Evolutionary conservation across 768 basidiomycete genomes (phyloP), one percentile per base, ranked within the genome.

Genomic region (Boletus huronensis): DNA sequence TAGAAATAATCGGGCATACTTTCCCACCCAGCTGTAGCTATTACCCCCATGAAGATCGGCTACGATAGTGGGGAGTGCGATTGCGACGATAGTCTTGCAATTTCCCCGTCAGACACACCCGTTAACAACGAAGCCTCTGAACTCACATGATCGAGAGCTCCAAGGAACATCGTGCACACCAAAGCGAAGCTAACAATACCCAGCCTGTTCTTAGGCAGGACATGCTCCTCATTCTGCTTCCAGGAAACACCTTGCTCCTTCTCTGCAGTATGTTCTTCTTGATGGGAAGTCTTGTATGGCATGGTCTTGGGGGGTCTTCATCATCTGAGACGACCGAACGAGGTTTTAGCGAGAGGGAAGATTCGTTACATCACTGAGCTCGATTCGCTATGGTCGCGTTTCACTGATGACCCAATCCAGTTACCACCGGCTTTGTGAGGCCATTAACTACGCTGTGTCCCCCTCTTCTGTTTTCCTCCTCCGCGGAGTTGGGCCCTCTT

Each of bases 11-110:
- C 3, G 13, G 25, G 32, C 73, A 14, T 50, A 82, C 85, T 77
- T 84, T 59, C 84, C 85, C 23, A 89, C 83, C 87, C 87, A 89
- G 49, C 82, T 83, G 58, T 88, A 88, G 38, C 77, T 73, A 9
- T 68, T 77, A 2, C 82, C 84, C 11, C 82, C 86, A n/a, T 82
- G 79, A 0, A 89, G 75, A 29, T 85, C 66, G 6, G 64, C 70
- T 21, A 86, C 82, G 41, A 90, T 88, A 1, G 84, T 87, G 2
- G 87, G 87, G 19, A 89, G 70, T 7, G 87, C 85, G 9, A 85
- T 88, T 10, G 84, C 79, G 25, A 88, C 80, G 53, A 84, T 83
- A 10, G 81, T 83, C 82, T 83, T 46, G 11, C 21, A 28, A 21
- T 31, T 53, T 50, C 35, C 17, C 29, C 31, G 25, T 52, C 21